Evolutionary conservation across 2,329 filamentous ascomycete species (phyloP), one percentile per base, ranked within the genome.

Genomic region (Neodidymelliopsis sp.): DNA sequence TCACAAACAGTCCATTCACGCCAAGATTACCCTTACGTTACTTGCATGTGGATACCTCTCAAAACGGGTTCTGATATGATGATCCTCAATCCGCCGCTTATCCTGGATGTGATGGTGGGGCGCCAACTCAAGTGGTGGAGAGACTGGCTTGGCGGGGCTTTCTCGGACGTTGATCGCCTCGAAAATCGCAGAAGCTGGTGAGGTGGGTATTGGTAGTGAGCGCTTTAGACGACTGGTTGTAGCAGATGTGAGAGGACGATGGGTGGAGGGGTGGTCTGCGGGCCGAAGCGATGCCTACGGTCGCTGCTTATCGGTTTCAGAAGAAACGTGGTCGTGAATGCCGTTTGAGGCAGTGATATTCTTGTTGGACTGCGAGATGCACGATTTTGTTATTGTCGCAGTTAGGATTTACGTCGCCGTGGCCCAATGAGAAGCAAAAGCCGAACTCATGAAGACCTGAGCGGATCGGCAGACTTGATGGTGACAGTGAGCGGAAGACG

Each of bases 1-100:
- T 41, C 37, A 41, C 43, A 19, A 27, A 35, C 16, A 35, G 20
- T 25, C 29, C 37, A 28, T 24, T 11, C 19, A 24, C 20, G 48
- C 48, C 48, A 51, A 51, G 36, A 36, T 33, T 37, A 24, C 41
- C 31, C 48, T 40, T 34, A 52, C 42, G 33, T 47, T 25, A 20
- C 37, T 42, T 24, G 37, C 19, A 38, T 18, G 30, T 37, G 41
- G 41, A 10, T 24, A 29, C 11, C 9, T 4, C 49, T 27, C 10
- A 13, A 52, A 42, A 15, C 12, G 38, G 42, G 20, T 36, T 18
- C 11, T 40, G 29, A 27, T 20, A 29, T 40, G 40, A 22, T 15
- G 47, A 50, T 50, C 41, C 20, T 18, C 22, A 16, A 19, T 16
- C 6, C 12, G 23, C 24, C 29, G 20, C 29, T 36, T 28, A 35